These are phyloP conservation scores for Syncephalastrum sp. DNA, from an alignment of 371 early-diverging fungal genomes.

Conservation along the genomic window DNA sequence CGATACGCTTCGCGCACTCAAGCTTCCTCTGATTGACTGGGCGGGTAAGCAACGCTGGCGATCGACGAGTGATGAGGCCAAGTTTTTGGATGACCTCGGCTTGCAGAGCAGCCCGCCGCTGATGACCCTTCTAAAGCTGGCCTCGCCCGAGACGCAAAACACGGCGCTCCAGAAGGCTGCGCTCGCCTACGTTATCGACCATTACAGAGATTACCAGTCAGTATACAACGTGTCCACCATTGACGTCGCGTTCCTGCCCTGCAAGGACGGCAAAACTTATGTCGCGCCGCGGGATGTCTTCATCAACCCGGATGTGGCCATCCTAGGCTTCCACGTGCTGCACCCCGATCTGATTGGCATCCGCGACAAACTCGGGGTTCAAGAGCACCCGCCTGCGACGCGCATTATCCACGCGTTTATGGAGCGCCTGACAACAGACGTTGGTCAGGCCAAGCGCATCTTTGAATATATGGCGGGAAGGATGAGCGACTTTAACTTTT, in stretches of 20 bases:
- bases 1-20: constrained; percentile 58
- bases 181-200: constrained; percentile 72
- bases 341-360: constrained; percentile 53
- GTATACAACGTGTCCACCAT: constrained; percentile 46
- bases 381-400: constrained; percentile 57
- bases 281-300: constrained; percentile 62
- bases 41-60: constrained; percentile 51
- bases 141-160: constrained; percentile 42
- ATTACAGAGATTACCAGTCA: constrained; percentile 55
- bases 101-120: constrained; percentile 58
- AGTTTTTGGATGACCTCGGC: constrained; percentile 68
- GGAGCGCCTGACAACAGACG: constrained; percentile 38
- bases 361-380: constrained; percentile 71
- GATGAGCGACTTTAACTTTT: constrained; percentile 52
- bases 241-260: constrained; percentile 66
- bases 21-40: constrained; percentile 77
- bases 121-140: constrained; percentile 49
- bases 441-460: constrained; percentile 44
- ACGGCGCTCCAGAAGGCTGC: constrained; percentile 44
- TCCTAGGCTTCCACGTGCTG: constrained; percentile 71
- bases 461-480: constrained; percentile 75
- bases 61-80: constrained; percentile 50
- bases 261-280: constrained; percentile 38
- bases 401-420: constrained; percentile 47
- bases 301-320: constrained; percentile 55